Conservation (phyloP, 441 rosid genomes). For the Viola pubescens region DNA sequence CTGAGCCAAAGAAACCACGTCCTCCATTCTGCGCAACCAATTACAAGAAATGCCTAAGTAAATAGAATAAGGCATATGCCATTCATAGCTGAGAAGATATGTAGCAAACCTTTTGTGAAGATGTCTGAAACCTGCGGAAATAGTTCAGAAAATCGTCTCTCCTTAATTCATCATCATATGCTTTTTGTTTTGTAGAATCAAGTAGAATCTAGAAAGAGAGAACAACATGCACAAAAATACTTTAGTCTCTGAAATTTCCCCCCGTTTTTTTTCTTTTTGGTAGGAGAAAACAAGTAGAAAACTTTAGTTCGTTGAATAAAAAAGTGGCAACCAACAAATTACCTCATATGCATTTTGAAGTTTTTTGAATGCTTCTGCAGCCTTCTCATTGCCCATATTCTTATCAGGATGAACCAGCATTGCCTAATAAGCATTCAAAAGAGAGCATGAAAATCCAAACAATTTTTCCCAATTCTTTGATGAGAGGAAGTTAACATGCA, state of each 20-base stretch:
- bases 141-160: constrained; percentile 74
- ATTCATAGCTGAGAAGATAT: neutral
- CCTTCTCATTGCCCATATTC: constrained; percentile 95
- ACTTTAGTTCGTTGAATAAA: constrained; percentile 8
- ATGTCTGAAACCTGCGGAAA: constrained; percentile 61
- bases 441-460: neutral
- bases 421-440: constrained; percentile 42
- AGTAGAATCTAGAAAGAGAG: constrained; percentile 47
- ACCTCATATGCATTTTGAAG: constrained; percentile 99
- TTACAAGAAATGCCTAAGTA: constrained; percentile 19
- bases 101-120: constrained; percentile 61
- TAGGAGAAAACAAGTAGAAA: neutral
- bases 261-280: too few relatives aligned
- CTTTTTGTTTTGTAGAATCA: constrained; percentile 71
- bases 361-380: constrained; percentile 95
- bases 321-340: constrained; percentile 15
- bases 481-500: constrained; percentile 9
- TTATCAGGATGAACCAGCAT: constrained; percentile 99
- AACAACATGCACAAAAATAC: constrained; percentile 3
- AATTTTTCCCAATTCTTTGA: neutral
- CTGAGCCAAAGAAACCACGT: constrained; percentile 53
- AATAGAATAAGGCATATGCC: neutral
- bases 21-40: constrained; percentile 43
- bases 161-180: constrained; percentile 82
- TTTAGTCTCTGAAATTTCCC: constrained; percentile 1